Evolutionary conservation across 2,329 filamentous ascomycete species (phyloP), one percentile per base, ranked within the genome.

Genomic region (Apiospora malaysiana): DNA sequence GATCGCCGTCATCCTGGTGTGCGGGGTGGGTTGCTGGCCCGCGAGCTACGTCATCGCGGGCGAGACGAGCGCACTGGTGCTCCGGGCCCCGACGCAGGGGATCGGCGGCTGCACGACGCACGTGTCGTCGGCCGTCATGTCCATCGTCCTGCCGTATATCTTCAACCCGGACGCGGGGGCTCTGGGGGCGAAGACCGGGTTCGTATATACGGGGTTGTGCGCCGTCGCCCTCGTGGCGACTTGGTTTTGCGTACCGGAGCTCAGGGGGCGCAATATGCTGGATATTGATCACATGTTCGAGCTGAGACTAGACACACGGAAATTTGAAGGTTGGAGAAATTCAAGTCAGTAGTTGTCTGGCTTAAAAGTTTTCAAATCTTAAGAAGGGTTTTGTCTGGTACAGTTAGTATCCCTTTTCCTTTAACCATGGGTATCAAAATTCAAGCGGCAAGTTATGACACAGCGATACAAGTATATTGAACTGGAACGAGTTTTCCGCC

Each of bases 211-310:
- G 0, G 82, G 77, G 0, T 77, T 82, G 16, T 83, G 81, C 72
- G 71, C 80, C 2, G 69, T 82, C 1, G 79, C 80, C 23, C 76
- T 82, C 2, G 70, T 78, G 1, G 65, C 83, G 0, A 82, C 83
- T 0, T 90, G 81, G 79, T 78, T 82, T 14, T 79, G 80, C 46
- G 78, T 89, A 0, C 88, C 88, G 0, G 88, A 90, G 75, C 88
- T 87, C 79, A 85, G 85, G 76, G 84, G 84, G 4, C 77, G 85
- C 25, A 84, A 78, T 1, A 78, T 83, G 0, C 79, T 79, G 47
- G 85, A 88, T 74, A 85, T 89, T 71, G 86, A 89, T 76, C 74
- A 74, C 59, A 78, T 81, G 77, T 82, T 80, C 71, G 78, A 78
- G 51, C 59, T 74, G 45, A 71, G 70, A n/a, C 69, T 82, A 6